Conservation (phyloP, 495 filamentous ascomycete species). For the Xylaria bambusicola region DNA sequence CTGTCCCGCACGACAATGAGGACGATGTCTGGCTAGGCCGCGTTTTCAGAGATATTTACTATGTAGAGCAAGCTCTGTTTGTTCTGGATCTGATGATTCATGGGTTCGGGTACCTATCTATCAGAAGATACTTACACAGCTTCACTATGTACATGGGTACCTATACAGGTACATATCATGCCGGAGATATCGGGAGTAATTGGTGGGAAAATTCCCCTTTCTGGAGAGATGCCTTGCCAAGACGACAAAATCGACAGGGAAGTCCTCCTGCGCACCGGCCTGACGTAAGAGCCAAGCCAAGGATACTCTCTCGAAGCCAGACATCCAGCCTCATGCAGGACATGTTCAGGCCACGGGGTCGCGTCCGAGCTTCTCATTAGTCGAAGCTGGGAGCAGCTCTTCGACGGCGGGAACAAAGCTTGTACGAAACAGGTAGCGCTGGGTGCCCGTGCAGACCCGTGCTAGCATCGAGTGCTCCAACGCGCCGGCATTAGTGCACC, state of each 20-base stretch:
- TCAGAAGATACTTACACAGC: too few species aligned
- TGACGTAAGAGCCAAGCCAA: conserved; percentile 10
- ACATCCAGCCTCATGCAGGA: conserved; percentile 13
- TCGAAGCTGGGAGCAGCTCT: background rate
- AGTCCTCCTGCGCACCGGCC: background rate
- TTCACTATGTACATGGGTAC: too few species aligned
- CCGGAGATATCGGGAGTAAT: background rate
- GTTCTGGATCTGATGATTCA: too few species aligned
- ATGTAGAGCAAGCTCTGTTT: too few species aligned
- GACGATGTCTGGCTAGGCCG: too few species aligned
- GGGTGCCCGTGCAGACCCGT: too few species aligned
- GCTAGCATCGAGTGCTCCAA: background rate
- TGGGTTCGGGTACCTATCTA: too few species aligned
- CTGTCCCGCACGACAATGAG: too few species aligned
- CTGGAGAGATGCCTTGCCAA: background rate
- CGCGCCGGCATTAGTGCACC: background rate
- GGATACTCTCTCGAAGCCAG: background rate
- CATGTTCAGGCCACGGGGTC: conserved; percentile 15
- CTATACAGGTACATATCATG: too few species aligned
- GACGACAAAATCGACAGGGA: background rate
- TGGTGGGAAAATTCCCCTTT: background rate
- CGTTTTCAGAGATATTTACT: too few species aligned
- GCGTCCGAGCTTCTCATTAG: conserved; percentile 9
- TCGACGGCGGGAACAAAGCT: background rate
- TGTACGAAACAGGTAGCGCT: background rate